Percentiles rank a stretch among this genome's conserved stretches.
phyloP scores from a whole-genome alignment of 768 basidiomycete genomes.

The Mrakia frigida region DNA sequence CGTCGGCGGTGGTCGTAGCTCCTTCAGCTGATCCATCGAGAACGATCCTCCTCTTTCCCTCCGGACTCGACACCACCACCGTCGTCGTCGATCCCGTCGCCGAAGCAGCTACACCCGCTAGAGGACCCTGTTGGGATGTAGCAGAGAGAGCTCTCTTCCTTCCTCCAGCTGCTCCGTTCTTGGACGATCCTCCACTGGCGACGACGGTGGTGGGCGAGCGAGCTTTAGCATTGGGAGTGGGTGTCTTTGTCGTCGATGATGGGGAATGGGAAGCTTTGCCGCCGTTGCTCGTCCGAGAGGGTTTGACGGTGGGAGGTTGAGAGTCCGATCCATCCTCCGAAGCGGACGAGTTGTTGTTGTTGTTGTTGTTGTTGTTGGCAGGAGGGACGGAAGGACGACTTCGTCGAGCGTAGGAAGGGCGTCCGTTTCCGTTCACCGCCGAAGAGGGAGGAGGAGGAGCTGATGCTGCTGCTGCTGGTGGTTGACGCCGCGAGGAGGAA shows the following conservation, averaged over 20 bases:
- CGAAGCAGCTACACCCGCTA: background rate
- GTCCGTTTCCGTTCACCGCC: background rate
- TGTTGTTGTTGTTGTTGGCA: too few relatives aligned
- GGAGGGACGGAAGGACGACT: background rate
- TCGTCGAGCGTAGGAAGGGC: background rate
- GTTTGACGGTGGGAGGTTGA: background rate
- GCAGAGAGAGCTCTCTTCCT: background rate
- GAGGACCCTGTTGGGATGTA: background rate
- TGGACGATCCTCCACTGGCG: background rate
- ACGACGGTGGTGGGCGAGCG: background rate
- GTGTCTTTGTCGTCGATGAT: background rate
- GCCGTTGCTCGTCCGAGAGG: background rate
- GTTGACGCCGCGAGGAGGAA: background rate
- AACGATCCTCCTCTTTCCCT: background rate
- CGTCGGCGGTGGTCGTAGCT: background rate
- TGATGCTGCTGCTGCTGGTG: background rate
- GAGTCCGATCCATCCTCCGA: background rate
- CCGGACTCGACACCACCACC: background rate
- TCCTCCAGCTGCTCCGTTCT: background rate
- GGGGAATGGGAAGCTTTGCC: background rate
- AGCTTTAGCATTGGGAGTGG: background rate
- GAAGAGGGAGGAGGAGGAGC: background rate
- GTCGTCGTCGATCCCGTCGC: background rate
- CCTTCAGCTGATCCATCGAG: background rate
- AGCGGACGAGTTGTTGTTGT: constrained; percentile 2